phyloP scores from a whole-genome alignment of 2,329 filamentous ascomycete species.

The Hypoxylon rubiginosum region DNA sequence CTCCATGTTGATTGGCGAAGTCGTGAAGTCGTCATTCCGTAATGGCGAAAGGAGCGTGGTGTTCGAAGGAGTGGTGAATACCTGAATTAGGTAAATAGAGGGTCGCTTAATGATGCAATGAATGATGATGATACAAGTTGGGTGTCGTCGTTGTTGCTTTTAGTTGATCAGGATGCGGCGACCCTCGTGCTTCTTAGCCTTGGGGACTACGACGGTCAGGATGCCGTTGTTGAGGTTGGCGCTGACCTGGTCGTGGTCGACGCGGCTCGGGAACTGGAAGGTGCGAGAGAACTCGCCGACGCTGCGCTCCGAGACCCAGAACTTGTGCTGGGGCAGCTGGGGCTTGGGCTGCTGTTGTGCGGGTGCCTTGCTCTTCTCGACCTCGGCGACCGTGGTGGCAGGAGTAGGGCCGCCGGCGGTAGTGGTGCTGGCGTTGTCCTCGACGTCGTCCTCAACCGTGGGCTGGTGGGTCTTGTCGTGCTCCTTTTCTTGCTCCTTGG shows the following conservation, averaged over 20 bases:
- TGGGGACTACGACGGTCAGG: conserved; percentile 74
- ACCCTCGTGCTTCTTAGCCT: conserved; percentile 70
- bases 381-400: conserved; percentile 51
- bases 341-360: conserved; percentile 40
- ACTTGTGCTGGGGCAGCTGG: conserved; percentile 61
- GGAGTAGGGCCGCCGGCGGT: conserved; percentile 39
- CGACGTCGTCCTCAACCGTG: conserved; percentile 74
- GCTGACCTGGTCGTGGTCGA: conserved; percentile 72
- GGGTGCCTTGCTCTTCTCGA: conserved; percentile 49
- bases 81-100: not conserved
- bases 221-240: conserved; percentile 76
- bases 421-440: conserved; percentile 43
- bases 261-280: conserved; percentile 75
- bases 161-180: conserved; percentile 69
- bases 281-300: conserved; percentile 76
- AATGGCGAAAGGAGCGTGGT: not conserved
- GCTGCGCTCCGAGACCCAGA: conserved; percentile 78
- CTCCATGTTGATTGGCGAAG: conserved; percentile 20
- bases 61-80: conserved; percentile 13
- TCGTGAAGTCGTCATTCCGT: conserved; percentile 17
- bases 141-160: conserved; percentile 30
- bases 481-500: conserved; percentile 36
- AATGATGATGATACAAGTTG: not conserved
- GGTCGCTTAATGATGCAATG: not conserved
- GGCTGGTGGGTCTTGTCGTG: conserved; percentile 64